phyloP scores from a whole-genome alignment of 257 asterid species.

The Fraxinus cuspidata region DNA sequence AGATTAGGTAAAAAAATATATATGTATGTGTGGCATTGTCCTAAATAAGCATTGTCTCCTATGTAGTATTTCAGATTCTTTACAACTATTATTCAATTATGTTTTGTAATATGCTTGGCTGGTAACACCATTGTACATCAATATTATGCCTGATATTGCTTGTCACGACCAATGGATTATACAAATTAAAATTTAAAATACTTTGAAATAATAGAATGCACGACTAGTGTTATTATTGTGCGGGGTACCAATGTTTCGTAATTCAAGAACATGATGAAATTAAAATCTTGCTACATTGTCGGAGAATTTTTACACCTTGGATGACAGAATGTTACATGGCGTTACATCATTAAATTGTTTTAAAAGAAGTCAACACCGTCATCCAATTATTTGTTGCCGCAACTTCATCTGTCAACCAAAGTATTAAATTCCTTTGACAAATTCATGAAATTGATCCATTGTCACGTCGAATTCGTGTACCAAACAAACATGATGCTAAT shows the following conservation, averaged over 20 bases:
- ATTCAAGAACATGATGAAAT: too few species aligned
- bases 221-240: not conserved
- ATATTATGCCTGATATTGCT: not conserved
- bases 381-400: too few species aligned
- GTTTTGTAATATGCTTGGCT: not conserved
- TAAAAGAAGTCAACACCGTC: too few species aligned
- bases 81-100: not conserved
- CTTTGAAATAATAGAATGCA: not conserved
- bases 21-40: too few species aligned
- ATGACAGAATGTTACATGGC: too few species aligned
- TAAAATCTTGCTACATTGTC: too few species aligned
- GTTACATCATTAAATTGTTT: too few species aligned
- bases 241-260: not conserved
- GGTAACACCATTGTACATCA: not conserved
- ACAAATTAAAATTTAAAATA: not conserved
- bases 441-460: too few species aligned
- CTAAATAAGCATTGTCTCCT: not conserved
- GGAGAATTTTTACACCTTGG: too few species aligned
- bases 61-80: not conserved
- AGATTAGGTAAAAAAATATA: too few species aligned
- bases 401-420: too few species aligned
- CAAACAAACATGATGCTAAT: not conserved
- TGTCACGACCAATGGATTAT: constrained; percentile 8
- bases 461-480: not conserved
- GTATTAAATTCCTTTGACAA: too few species aligned